Evolutionary conservation across 2,329 filamentous ascomycete species (phyloP), one percentile per base, ranked within the genome.

Genomic region (Microsporum audouinii): DNA sequence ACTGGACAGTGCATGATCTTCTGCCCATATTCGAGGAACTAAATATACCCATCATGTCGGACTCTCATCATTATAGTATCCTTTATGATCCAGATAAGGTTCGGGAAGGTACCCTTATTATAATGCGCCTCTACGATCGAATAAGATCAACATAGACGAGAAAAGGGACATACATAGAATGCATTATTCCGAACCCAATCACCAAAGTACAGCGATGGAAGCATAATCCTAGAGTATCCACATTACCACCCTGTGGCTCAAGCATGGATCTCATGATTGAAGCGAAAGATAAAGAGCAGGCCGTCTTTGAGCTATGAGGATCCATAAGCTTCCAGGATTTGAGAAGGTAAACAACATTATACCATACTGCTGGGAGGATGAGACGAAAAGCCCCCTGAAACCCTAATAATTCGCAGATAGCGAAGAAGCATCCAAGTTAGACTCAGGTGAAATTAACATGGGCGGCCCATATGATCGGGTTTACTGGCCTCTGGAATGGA

Each of bases 201-300:
- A 95, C 91, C 0, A 82, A 82, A 0, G 82, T 84, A 0, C 87
- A 95, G 66, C 80, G 91, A 33, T 82, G 92, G 62, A 96, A 95
- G 73, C 92, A 97, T 70, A 90, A 85, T 39, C 81, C 89, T 0
- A 83, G 92, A 6, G 90, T 95, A 1, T 80, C 81, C 65, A 88
- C 85, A 0, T 74, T 97, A 0, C 92, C 92, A 0, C 91, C 92
- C 0, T 96, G 92, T 68, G 80, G 85, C 2, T 77, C 83, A 0
- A 85, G 88, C 36, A 94, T 95, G 87, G 92, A 96, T 70, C 79
- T 97, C n/a, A 97, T 97, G 92, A 96, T 97, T 63, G 92, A 97
- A 76, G 92, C 92, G 56, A 97, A 97, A 72, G 92, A 96, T 70
- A 97, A 97, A 74, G 92, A 97, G 71, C 92, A 97, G 73, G 91